phyloP scores from a whole-genome alignment of 2,329 filamentous ascomycete species.

The Dactylellina drechsleri region DNA sequence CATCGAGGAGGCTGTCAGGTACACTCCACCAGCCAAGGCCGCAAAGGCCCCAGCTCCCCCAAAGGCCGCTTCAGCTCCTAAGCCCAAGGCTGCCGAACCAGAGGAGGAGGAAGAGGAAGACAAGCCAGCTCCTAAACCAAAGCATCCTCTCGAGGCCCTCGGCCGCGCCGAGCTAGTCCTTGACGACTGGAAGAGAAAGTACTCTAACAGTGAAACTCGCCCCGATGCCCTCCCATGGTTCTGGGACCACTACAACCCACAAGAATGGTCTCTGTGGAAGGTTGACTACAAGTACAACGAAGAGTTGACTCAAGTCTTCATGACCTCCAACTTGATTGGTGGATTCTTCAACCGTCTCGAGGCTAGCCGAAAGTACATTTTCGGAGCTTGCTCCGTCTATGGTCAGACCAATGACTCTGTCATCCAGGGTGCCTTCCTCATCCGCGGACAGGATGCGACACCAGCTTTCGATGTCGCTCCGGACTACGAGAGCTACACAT shows the following conservation, averaged over 20 bases:
- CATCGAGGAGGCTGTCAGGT: constrained; percentile 81
- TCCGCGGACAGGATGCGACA: constrained; percentile 86
- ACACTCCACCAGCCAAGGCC: constrained; percentile 69
- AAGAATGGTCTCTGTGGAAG: constrained; percentile 95
- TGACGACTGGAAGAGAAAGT: constrained; percentile 98
- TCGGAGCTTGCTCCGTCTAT: constrained; percentile 89
- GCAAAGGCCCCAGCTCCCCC: constrained; percentile 67
- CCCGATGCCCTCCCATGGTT: constrained; percentile 91
- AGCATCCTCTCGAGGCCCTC: constrained; percentile 92
- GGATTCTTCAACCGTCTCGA: constrained; percentile 98
- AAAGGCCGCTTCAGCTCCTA: constrained; percentile 62
- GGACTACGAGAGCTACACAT: constrained; percentile 95
- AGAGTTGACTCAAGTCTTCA: constrained; percentile 96
- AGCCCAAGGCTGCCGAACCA: constrained; percentile 63
- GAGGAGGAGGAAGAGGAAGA: constrained; percentile 68
- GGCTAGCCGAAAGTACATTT: constrained; percentile 96
- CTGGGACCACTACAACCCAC: constrained; percentile 94
- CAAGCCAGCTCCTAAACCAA: constrained; percentile 80
- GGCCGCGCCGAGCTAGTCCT: constrained; percentile 81
- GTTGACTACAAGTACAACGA: constrained; percentile 99
- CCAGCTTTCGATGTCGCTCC: constrained; percentile 94
- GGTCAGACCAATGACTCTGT: constrained; percentile 88
- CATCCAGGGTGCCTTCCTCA: constrained; percentile 91
- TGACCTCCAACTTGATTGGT: constrained; percentile 98
- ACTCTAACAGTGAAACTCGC: constrained; percentile 92